phyloP scores from a whole-genome alignment of 2,329 filamentous ascomycete genomes.

The Botrytis elliptica region DNA sequence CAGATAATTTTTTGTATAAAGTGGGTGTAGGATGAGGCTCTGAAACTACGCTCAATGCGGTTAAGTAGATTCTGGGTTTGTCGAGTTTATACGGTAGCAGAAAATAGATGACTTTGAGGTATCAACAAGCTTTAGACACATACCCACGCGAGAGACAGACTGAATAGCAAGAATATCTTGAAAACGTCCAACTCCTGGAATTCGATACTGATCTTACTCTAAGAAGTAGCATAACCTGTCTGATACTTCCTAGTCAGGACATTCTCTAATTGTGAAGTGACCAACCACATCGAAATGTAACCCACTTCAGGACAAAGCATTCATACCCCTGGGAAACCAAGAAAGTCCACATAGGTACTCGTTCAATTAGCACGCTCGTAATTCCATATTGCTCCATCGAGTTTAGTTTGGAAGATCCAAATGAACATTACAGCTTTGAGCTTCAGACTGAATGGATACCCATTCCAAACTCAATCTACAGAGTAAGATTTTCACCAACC shows the following conservation, averaged over 20 bases:
- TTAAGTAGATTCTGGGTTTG: too few species aligned
- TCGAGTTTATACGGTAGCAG: too few species aligned
- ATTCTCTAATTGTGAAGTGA: not conserved
- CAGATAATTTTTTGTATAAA: too few species aligned
- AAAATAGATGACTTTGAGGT: not conserved
- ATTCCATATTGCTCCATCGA: not conserved
- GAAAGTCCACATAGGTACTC: not conserved
- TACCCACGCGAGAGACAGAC: not conserved
- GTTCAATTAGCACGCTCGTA: not conserved
- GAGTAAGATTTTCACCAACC: slow-evolving; percentile 4
- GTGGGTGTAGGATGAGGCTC: too few species aligned
- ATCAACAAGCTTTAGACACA: slow-evolving; percentile 9
- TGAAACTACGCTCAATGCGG: too few species aligned
- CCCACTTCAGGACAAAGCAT: not conserved
- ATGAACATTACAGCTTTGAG: not conserved
- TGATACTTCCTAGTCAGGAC: not conserved
- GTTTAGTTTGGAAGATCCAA: slow-evolving; percentile 1
- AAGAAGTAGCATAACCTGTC: not conserved
- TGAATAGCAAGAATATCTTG: not conserved
- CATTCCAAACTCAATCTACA: slow-evolving; percentile 4
- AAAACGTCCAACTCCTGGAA: not conserved
- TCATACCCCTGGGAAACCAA: not conserved
- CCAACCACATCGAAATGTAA: not conserved
- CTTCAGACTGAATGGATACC: not conserved
- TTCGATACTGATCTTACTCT: not conserved